Evolutionary conservation across 1,284 basidiomycete species (phyloP), one percentile per base, ranked within the genome.

Genomic region (Ganoderma lingzhi): DNA sequence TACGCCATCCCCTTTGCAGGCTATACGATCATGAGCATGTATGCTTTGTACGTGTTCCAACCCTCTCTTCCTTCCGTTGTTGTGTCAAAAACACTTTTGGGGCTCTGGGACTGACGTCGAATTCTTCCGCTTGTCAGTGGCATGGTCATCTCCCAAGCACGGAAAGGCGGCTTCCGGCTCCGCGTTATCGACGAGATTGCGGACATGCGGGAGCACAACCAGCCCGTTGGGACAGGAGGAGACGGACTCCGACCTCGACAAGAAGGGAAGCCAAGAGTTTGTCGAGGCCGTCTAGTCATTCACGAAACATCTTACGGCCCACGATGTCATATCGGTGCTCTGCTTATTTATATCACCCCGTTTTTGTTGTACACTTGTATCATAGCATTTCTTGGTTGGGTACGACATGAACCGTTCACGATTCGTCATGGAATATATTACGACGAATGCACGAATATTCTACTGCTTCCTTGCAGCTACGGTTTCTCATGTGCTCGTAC

Each of bases 1-100:
- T 92, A 90, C 73, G 82, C 88, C 56, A 87, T 90, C 3, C 87
- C 89, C 0, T 82, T 88, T 78, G 80, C 87, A 9, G 89, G 89
- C 15, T 90, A 88, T 75, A 75, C 84, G n/a, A 86, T 83, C 19
- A 89, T 90, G 88, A 80, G 81, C 55, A 73, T 86, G 44, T 90
- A 90, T 68, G 88, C 88, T 1, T 70, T 83, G 88, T 90, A 78
- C 78, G 87, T 81, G n/a, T n/a, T 23, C 32, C 56, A 35, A 19
- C 45, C 9, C 41, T 10, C 23, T 32, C 41, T 17, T 32, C 41
- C 12, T 48, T 48, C 19, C 28, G 14, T 19, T 32, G 55, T 44
- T 32, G 60, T 30, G 32, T 15, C 37, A 10, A 14, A 17, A 8
- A 19, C 19, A 32, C 37, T 12, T 44, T 3, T 60, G 48, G 56